Conservation (phyloP, 2,329 filamentous ascomycete species). For the Neopestalotiopsis sp. region DNA sequence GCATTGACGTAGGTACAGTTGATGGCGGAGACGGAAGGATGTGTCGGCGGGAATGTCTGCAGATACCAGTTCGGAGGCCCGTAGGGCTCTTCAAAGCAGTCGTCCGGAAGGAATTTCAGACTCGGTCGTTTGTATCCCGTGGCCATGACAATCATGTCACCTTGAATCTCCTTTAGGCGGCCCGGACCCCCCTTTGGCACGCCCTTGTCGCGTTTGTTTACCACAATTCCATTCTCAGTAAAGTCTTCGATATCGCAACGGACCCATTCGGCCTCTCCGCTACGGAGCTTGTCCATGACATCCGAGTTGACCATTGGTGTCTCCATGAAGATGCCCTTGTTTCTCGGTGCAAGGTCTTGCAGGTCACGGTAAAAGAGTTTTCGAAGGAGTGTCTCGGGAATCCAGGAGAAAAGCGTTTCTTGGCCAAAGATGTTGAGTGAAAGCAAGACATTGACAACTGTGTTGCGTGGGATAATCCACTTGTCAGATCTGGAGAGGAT, state of each 20-base stretch:
- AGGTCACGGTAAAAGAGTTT: slow-evolving; percentile 86
- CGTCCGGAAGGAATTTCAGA: slow-evolving; percentile 74
- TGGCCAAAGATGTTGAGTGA: slow-evolving; percentile 80
- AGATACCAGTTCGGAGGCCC: slow-evolving; percentile 86
- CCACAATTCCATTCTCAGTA: slow-evolving; percentile 66
- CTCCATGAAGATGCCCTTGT: slow-evolving; percentile 79
- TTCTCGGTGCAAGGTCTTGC: slow-evolving; percentile 71
- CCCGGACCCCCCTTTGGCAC: slow-evolving; percentile 81
- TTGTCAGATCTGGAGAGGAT: slow-evolving; percentile 82
- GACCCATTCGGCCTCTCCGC: slow-evolving; percentile 77
- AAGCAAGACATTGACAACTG: slow-evolving; percentile 74
- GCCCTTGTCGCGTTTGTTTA: slow-evolving; percentile 74
- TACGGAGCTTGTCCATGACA: slow-evolving; percentile 76
- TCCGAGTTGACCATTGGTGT: slow-evolving; percentile 90
- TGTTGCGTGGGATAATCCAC: slow-evolving; percentile 86
- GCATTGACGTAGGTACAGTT: slow-evolving; percentile 82
- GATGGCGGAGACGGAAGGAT: slow-evolving; percentile 77
- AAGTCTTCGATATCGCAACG: slow-evolving; percentile 79
- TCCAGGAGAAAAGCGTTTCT: slow-evolving; percentile 76
- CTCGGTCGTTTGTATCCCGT: slow-evolving; percentile 81
- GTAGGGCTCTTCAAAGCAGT: slow-evolving; percentile 77
- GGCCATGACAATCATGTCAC: slow-evolving; percentile 81
- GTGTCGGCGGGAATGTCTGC: slow-evolving; percentile 79
- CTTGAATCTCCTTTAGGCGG: slow-evolving; percentile 67
- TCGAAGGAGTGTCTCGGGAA: slow-evolving; percentile 77